phyloP scores from a whole-genome alignment of 768 basidiomycete genomes.

The Amanita molliuscula region DNA sequence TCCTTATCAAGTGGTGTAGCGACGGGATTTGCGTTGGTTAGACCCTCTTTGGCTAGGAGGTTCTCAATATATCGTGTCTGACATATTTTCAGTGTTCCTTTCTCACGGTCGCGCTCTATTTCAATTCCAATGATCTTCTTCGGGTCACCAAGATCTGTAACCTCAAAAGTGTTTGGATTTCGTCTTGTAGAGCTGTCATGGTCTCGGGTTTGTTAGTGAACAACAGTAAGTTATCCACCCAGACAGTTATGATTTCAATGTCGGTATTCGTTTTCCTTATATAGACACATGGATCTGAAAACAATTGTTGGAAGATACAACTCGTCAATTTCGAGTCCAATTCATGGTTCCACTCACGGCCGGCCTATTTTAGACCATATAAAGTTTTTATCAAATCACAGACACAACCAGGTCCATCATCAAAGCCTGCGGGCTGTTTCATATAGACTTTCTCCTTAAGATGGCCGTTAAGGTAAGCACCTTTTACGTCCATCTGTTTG shows the following conservation, averaged over 20 bases:
- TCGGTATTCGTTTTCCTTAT: background rate
- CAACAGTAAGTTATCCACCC: background rate
- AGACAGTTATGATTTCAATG: background rate
- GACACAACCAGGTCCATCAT: background rate
- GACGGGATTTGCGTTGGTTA: background rate
- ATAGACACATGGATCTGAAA: background rate
- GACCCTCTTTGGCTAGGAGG: background rate
- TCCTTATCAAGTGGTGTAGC: background rate
- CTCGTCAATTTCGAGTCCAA: background rate
- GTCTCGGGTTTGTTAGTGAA: background rate
- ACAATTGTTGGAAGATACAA: too few relatives aligned
- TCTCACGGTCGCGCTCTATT: slow-evolving; percentile 5
- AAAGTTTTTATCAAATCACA: background rate
- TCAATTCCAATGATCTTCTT: slow-evolving; percentile 17
- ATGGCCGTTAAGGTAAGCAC: too few relatives aligned
- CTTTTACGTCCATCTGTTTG: slow-evolving; percentile 9
- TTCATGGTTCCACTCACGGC: background rate
- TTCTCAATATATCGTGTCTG: background rate
- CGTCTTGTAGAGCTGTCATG: background rate
- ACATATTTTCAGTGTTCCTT: background rate
- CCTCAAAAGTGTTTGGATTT: background rate
- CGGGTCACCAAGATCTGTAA: background rate
- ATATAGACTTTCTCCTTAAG: slow-evolving; percentile 13
- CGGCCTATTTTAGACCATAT: background rate
- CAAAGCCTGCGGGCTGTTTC: slow-evolving; percentile 12